Conservation (phyloP, 768 basidiomycete species). For the Tephrocybe rancida region DNA sequence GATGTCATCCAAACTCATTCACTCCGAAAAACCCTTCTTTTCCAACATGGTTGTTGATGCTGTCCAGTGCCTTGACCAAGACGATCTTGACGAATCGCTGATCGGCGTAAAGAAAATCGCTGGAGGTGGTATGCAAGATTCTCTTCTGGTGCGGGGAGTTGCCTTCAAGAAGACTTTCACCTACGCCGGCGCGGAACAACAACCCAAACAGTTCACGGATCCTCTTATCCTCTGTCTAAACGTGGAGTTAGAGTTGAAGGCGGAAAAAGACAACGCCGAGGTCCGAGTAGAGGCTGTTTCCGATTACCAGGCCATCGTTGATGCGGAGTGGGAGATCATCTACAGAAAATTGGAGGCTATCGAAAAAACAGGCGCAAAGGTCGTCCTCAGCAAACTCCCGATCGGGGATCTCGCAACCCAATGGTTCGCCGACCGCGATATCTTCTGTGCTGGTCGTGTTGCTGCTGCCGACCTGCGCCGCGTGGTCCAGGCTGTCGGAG, state of each 20-base stretch:
- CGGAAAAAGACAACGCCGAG: constrained; percentile 99
- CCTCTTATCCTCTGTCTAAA: constrained; percentile 94
- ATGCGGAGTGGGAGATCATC: constrained; percentile 99
- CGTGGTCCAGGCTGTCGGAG: constrained; percentile 95
- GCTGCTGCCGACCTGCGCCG: constrained; percentile 86
- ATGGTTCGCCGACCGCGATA: constrained; percentile 98
- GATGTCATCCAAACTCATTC: constrained; percentile 99
- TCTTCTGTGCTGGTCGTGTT: constrained; percentile 98
- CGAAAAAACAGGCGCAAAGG: constrained; percentile 94
- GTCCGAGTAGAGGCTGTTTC: constrained; percentile 95
- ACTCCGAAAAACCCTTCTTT: constrained; percentile 99
- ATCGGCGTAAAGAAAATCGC: constrained; percentile 98
- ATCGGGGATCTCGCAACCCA: constrained; percentile 99
- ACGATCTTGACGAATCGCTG: constrained; percentile 92
- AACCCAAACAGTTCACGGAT: constrained; percentile 89
- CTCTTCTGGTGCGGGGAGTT: constrained; percentile 85
- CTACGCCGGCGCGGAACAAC: constrained; percentile 98
- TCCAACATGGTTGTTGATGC: constrained; percentile 99
- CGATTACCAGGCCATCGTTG: constrained; percentile 98
- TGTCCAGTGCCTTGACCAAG: constrained; percentile 88
- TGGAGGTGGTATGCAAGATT: constrained; percentile 98
- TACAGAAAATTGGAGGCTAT: constrained; percentile 97
- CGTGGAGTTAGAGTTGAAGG: constrained; percentile 97
- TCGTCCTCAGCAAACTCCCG: constrained; percentile 96
- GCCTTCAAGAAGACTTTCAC: constrained; percentile 99